phyloP scores from a whole-genome alignment of 805 yeast species.

The Wickerhamiella vanderwaltii region DNA sequence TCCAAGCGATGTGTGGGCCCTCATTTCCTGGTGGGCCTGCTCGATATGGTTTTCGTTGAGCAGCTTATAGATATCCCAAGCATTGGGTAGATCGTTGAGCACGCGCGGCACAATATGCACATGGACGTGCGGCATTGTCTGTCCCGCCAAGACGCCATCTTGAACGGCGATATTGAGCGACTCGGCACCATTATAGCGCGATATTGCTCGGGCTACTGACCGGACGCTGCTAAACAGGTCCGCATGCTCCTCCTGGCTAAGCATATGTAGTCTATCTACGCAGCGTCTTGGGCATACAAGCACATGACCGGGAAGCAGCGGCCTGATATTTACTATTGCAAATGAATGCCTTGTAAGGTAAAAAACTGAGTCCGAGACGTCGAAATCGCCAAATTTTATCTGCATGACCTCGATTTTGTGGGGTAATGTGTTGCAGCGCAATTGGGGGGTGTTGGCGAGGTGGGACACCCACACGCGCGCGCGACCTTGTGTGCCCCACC shows the following conservation, averaged over 20 bases:
- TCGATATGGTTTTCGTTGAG: constrained; percentile 48
- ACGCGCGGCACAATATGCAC: constrained; percentile 85
- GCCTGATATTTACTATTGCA: constrained; percentile 85
- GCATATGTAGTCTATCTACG: constrained; percentile 54
- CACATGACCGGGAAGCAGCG: constrained; percentile 89
- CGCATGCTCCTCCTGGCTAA: constrained; percentile 51
- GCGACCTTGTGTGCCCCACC: no score
- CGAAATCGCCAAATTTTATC: constrained; percentile 23
- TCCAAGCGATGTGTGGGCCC: constrained; percentile 24
- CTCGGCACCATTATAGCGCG: constrained; percentile 59
- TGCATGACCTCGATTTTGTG: no score
- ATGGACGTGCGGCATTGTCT: constrained; percentile 89
- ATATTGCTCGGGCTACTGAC: constrained; percentile 54
- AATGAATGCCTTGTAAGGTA: constrained; percentile 53
- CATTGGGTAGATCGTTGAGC: constrained; percentile 42
- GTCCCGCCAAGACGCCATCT: constrained; percentile 95
- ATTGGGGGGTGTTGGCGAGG: no score
- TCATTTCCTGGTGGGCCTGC: constrained; percentile 27
- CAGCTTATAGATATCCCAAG: constrained; percentile 61
- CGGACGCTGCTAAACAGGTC: constrained; percentile 76
- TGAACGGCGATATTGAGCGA: constrained; percentile 84
- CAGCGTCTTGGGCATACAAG: constrained; percentile 71
- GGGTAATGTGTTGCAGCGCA: no score
- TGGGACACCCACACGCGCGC: no score
- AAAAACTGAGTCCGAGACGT: constrained; percentile 28